These are phyloP conservation scores for Solanum gandarillasii DNA, from an alignment of 257 asterid species.

Conservation along the genomic window DNA sequence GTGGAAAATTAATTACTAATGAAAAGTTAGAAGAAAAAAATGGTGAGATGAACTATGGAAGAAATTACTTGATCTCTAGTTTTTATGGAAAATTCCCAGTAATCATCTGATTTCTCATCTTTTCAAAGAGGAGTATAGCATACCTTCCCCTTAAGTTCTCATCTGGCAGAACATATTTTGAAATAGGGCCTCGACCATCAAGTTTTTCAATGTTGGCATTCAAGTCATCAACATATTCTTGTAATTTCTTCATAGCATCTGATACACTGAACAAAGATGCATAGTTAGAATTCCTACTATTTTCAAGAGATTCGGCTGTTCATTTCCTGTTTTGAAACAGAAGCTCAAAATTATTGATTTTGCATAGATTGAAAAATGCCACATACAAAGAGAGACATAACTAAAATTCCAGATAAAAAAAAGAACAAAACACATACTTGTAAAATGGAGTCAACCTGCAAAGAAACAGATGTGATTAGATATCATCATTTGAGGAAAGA, in stretches of 20 bases:
- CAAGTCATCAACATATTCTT: constrained; percentile 70
- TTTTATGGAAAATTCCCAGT: not conserved
- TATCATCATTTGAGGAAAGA: constrained; percentile 2
- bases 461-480: constrained; percentile 15
- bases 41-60: not conserved
- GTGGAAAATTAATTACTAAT: not conserved
- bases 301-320: not conserved
- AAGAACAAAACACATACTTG: constrained; percentile 29
- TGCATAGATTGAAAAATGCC: not conserved
- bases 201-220: constrained; percentile 74
- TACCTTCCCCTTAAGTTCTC: constrained; percentile 95
- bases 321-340: not conserved
- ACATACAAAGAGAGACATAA: not conserved
- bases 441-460: constrained; percentile 98
- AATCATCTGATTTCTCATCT: not conserved
- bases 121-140: not conserved
- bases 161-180: constrained; percentile 77
- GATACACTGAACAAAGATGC: constrained; percentile 45
- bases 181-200: constrained; percentile 69
- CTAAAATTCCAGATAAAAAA: not conserved
- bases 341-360: not conserved
- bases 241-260: constrained; percentile 63
- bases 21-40: not conserved
- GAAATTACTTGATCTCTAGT: not conserved
- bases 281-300: not conserved